These are phyloP conservation scores for Ambrosia hybrid DNA, from an alignment of 140 eudicot genomes.

Conservation along the genomic window DNA sequence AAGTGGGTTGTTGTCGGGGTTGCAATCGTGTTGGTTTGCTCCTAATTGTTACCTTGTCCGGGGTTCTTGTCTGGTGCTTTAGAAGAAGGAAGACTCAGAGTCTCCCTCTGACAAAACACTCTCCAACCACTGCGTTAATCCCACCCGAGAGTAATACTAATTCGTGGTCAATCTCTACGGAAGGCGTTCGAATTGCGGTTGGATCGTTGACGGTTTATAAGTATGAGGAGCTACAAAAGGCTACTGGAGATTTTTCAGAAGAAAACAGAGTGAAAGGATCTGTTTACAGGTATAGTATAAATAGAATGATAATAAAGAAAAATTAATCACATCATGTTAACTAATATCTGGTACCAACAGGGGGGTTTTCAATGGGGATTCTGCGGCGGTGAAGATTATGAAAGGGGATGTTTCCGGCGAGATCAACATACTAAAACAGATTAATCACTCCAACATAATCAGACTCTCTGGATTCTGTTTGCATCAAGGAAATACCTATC, in stretches of 20 bases:
- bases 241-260: slow-evolving; percentile 60
- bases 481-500: slow-evolving; percentile 74
- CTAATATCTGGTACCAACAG: not conserved
- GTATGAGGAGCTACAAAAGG: slow-evolving; percentile 51
- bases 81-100: slow-evolving; percentile 19
- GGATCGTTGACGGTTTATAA: slow-evolving; percentile 61
- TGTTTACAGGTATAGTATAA: slow-evolving; percentile 24
- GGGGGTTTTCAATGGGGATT: slow-evolving; percentile 68
- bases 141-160: slow-evolving; percentile 13
- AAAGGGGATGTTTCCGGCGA: slow-evolving; percentile 65
- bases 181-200: slow-evolving; percentile 51
- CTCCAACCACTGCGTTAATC: not conserved
- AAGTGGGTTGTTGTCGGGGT: slow-evolving; percentile 53
- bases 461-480: slow-evolving; percentile 80
- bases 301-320: no score
- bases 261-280: slow-evolving; percentile 61
- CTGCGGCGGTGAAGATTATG: slow-evolving; percentile 64
- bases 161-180: slow-evolving; percentile 48
- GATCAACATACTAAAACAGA: slow-evolving; percentile 62
- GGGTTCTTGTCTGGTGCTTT: slow-evolving; percentile 39
- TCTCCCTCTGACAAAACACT: slow-evolving; percentile 12
- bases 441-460: slow-evolving; percentile 74
- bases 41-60: slow-evolving; percentile 15
- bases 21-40: slow-evolving; percentile 54
- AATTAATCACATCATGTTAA: no score